Evolutionary conservation across 2,329 filamentous ascomycete genomes (phyloP), one percentile per base, ranked within the genome.

Genomic region (Cladosporium sphaerospermum): DNA sequence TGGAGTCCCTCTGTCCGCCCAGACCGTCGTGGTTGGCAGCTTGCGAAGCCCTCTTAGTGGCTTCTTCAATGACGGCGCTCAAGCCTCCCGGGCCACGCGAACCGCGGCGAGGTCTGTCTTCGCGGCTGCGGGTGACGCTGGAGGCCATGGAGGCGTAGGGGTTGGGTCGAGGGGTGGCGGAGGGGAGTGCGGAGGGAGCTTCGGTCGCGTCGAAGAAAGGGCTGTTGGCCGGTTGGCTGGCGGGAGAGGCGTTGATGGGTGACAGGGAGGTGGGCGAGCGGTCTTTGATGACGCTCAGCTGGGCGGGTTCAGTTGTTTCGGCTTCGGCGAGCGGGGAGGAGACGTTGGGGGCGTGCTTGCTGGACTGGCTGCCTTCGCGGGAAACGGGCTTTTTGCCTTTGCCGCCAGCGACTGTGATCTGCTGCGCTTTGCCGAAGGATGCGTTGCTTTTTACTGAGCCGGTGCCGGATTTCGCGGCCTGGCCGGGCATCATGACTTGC

Each of bases 11-110:
- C 51, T 61, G 61, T 5, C 58, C 57, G 19, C 61, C 62, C 33
- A 60, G 48, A 3, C 61, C 59, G n/a, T 55, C 55, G 50, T 61
- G 54, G 10, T 57, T 64, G 58, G 58, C 41, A 10, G 14, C 45
- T 19, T 36, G 23, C 2, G 50, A 53, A 45, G 70, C 71, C 31
- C 71, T 65, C 57, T 66, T 69, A 1, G 69, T 69, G 19, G 68
- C 67, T 57, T 76, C 74, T 54, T 77, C 74, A 7, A 72, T 70
- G n/a, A 76, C 74, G 14, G 73, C 72, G 16, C 69, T 72, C 55
- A 76, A 52, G 10, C 60, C 62, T 2, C 63, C 63, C 3, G 58
- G 60, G 4, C 59, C 60, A 42, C 56, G 56, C 19, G 54, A 57
- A 19, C 56, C 61, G 2, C 53, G 45, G 41, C 39, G 46, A 42